phyloP scores from a whole-genome alignment of 2,329 filamentous ascomycete genomes.

The Metarhizium album region DNA sequence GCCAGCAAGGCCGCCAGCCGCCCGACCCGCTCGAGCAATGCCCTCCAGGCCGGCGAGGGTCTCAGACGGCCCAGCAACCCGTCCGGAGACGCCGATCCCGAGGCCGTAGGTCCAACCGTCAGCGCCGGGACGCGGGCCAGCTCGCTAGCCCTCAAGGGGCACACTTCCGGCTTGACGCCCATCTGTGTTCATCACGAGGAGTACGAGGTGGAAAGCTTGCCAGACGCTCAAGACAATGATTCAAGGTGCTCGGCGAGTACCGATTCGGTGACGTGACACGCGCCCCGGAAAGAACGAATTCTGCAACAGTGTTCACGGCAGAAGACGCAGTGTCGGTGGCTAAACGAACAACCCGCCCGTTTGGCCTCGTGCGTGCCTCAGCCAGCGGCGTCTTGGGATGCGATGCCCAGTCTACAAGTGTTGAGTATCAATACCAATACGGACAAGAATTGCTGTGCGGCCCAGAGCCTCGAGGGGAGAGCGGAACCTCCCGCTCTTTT shows the following conservation, averaged over 20 bases:
- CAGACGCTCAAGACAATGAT: background rate
- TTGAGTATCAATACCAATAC: too few relatives aligned
- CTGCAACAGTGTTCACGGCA: too few relatives aligned
- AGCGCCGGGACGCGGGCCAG: background rate
- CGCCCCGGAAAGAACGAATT: too few relatives aligned
- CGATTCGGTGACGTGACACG: too few relatives aligned
- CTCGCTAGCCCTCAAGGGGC: background rate
- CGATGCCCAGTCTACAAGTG: too few relatives aligned
- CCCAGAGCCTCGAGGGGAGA: too few relatives aligned
- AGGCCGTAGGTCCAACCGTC: background rate
- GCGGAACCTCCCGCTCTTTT: too few relatives aligned
- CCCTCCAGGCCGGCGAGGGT: background rate
- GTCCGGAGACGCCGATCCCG: background rate
- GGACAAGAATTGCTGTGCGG: too few relatives aligned
- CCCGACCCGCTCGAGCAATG: background rate
- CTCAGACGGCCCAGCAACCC: background rate
- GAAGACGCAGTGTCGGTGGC: too few relatives aligned
- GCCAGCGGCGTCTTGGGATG: too few relatives aligned
- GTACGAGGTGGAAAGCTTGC: background rate
- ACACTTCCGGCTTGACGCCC: background rate
- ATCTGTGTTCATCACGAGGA: background rate
- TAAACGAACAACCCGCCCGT: too few relatives aligned
- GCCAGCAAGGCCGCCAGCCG: background rate
- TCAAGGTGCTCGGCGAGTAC: background rate
- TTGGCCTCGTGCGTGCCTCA: too few relatives aligned